Base-by-base conservation (phyloP, 2,329 filamentous ascomycete genomes). In the Pyrenochaeta sp. region DNA sequence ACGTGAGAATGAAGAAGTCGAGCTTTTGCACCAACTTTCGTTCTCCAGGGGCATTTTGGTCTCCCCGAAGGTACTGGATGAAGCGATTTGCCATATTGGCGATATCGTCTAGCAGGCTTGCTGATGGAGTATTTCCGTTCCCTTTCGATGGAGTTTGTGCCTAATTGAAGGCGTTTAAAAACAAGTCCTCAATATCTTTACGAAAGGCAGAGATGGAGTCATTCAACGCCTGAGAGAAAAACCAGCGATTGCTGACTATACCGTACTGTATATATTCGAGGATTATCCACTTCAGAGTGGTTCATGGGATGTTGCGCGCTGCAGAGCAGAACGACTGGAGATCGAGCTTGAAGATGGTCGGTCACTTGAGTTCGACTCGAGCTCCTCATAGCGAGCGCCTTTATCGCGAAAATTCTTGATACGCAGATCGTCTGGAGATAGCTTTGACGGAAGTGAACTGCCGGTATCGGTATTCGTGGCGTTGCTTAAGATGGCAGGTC, bases 1-100 rank as follows among this genome's bases (percentile, higher is more conserved):
- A 87, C 0, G 83, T 85, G 39, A 88, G 70, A 61, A 87, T 87
- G 73, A 87, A 87, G 63, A 87, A 87, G 66, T 87, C 85, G 42
- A 87, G 83, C 74, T 85, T 87, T 35, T 77, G 79, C 5, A 87
- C 74, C 20, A 87, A 71, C 53, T 76, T 77, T 29, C 72, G 69
- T 60, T 81, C 79, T 12, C 72, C 74, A 11, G 71, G 68, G 14
- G 69, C 67, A 44, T 60, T 64, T 33, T 75, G 71, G 6, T 69
- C 69, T 32, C 74, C 71, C 10, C 70, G 68, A 29, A 77, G 49
- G 51, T 77, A 77, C 27, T 66, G 56, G 21, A 69, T 37, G 51
- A 75, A 66, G 47, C 51, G 54, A 48, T 66, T 67, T 12, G 61
- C 55, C 71, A 73, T 75, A 12, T 10, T 58, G 45, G 31, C 10